Percentiles rank a stretch among this genome's conserved stretches.
These are phyloP conservation scores for Gypsophila paniculata DNA, from an alignment of 179 eudicot species.

Conservation along the genomic window DNA sequence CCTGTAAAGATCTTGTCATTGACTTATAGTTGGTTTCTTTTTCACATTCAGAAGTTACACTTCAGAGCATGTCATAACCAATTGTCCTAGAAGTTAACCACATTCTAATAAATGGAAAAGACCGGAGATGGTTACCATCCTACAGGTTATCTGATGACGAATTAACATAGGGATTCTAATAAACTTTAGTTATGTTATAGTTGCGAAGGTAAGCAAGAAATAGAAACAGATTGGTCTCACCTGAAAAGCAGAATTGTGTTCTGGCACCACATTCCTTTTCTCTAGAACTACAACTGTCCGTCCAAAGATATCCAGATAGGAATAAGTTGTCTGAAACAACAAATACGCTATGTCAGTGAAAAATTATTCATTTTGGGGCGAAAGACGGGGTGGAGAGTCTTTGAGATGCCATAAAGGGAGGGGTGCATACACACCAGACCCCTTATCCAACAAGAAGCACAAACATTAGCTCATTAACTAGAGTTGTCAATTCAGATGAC, in stretches of 20 bases:
- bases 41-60: too few species aligned
- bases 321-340: constrained; percentile 66
- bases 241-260: constrained; percentile 83
- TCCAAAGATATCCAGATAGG: constrained; percentile 88
- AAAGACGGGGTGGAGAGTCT: background rate
- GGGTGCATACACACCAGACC: background rate
- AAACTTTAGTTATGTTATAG: background rate
- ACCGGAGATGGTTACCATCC: background rate
- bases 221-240: constrained; percentile 30
- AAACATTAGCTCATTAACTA: background rate
- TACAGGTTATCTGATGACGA: background rate
- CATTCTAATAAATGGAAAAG: background rate
- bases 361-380: background rate
- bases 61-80: too few species aligned
- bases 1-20: too few species aligned
- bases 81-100: too few species aligned
- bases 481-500: too few species aligned
- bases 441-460: background rate
- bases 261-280: constrained; percentile 86
- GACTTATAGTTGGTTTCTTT: too few species aligned
- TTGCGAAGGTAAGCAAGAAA: background rate
- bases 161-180: background rate
- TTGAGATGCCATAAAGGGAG: background rate
- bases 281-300: constrained; percentile 83
- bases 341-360: constrained; percentile 2